These are phyloP conservation scores for Diaporthe velutina DNA, from an alignment of 2,329 filamentous ascomycete genomes.

Conservation along the genomic window DNA sequence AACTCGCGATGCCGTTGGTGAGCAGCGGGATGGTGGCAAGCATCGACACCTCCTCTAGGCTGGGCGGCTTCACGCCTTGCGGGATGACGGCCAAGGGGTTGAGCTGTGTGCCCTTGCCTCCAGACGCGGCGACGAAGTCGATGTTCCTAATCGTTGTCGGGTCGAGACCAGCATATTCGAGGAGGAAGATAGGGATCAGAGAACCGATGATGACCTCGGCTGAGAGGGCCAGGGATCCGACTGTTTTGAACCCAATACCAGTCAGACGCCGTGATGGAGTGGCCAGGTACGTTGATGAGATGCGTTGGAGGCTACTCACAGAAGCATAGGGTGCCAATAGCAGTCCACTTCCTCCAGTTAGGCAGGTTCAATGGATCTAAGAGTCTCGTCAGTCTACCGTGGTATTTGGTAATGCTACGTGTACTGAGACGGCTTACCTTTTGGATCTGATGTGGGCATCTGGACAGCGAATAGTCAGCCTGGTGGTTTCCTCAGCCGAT, in stretches of 20 bases:
- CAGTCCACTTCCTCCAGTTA: conserved; percentile 50
- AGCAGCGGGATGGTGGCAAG: conserved; percentile 52
- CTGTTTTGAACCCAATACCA: conserved; percentile 17
- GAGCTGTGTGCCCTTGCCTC: conserved; percentile 42
- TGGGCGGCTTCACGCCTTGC: conserved; percentile 46
- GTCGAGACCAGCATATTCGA: conserved; percentile 51
- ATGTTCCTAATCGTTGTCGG: conserved; percentile 47
- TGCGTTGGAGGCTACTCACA: conserved; percentile 45
- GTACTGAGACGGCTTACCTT: conserved; percentile 40
- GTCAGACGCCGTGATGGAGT: neutral
- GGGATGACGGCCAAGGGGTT: conserved; percentile 49
- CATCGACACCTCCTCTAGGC: conserved; percentile 47
- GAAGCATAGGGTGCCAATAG: conserved; percentile 48
- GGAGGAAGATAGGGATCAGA: conserved; percentile 50
- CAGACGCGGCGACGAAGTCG: conserved; percentile 43
- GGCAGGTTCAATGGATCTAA: conserved; percentile 50
- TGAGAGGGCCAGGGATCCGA: conserved; percentile 48
- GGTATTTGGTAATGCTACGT: neutral
- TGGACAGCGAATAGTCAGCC: conserved; percentile 34
- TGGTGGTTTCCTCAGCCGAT: neutral
- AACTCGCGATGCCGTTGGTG: conserved; percentile 51
- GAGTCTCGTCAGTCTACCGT: conserved; percentile 5
- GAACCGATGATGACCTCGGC: conserved; percentile 49
- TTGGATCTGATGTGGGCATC: conserved; percentile 49
- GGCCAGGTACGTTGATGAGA: conserved; percentile 8